Base-by-base conservation (phyloP, 2,329 filamentous ascomycete species). In the Chrysosporium keratinophilum region DNA sequence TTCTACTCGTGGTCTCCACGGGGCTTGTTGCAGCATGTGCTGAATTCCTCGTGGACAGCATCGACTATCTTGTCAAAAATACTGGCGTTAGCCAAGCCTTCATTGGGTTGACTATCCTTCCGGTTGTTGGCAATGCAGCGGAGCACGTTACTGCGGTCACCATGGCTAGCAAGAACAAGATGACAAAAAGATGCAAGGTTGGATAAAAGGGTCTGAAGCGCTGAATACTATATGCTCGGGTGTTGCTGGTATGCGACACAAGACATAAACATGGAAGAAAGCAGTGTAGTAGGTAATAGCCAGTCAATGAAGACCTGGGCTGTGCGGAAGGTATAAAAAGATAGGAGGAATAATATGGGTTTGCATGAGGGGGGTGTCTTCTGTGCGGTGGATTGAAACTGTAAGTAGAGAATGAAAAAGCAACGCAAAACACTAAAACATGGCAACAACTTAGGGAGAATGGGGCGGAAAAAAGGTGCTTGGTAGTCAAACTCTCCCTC, bases 11-110 rank as follows among this genome's bases (percentile, higher is more conserved):
- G 5, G 72, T 79, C 14, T 83, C 85, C 0, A 95, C 88, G 3
- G 84, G 83, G 40, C 74, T 91, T 50, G 88, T 95, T 46, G 88
- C 87, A 1, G 76, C 93, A 35, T 93, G 87, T 61, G 82, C 80
- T 9, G 81, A 84, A 61, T 83, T 77, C 64, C 80, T 83, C 76
- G 80, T 68, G 58, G 44, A 52, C 7, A 55, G 49, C 33, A 52
- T 52, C 15, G 71, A 78, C 52, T 74, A 71, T 10, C 69, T 84
- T 47, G 78, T 78, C 1, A 61, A 64, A 1, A 68, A 68, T 2
- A 72, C 71, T 15, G 58, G 61, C 34, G 71, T 83, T 33, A 79
- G 78, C 1, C 74, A 78, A 52, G 80, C 78, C 1, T 84, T 84
- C 61, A 78, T 83, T 45, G 81, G 81, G 56, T 64, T 84, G 57